These are phyloP conservation scores for Erysimum cheiranthoides DNA, from an alignment of 345 rosid genomes.

Conservation along the genomic window DNA sequence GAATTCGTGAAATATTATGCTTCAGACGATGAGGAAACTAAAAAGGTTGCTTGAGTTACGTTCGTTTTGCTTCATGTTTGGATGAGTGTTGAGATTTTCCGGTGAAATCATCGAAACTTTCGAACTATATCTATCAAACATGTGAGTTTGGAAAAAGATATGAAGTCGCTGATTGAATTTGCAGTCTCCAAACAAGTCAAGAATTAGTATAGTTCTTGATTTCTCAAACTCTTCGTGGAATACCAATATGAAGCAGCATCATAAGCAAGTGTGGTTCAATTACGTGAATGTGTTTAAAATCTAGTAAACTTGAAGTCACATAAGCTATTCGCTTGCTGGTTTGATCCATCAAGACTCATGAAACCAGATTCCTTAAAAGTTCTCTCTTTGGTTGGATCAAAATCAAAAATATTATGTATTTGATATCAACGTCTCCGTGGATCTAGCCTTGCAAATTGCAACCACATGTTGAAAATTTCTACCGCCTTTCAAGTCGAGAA, in stretches of 20 bases:
- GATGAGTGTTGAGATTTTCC: slow-evolving; percentile 17
- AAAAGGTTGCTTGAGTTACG: too few relatives aligned
- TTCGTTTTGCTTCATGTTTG: slow-evolving; percentile 31
- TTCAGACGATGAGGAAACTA: background rate
- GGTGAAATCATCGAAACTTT: slow-evolving; percentile 26
- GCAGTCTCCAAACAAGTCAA: slow-evolving; percentile 33
- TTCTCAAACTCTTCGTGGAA: slow-evolving; percentile 49
- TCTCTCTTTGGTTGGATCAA: too few relatives aligned
- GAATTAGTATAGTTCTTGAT: slow-evolving; percentile 45
- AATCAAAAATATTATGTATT: too few relatives aligned
- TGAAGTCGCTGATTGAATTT: slow-evolving; percentile 35
- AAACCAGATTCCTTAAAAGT: too few relatives aligned
- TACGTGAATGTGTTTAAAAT: slow-evolving; percentile 43
- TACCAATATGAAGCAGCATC: background rate
- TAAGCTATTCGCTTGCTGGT: too few relatives aligned
- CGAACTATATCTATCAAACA: slow-evolving; percentile 46
- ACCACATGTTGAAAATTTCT: too few relatives aligned
- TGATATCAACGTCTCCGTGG: too few relatives aligned
- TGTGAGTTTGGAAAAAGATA: background rate
- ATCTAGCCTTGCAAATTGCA: too few relatives aligned
- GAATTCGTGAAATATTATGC: background rate
- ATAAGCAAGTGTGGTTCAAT: slow-evolving; percentile 2
- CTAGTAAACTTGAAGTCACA: slow-evolving; percentile 10
- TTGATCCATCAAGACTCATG: too few relatives aligned
- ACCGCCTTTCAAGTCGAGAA: too few relatives aligned